Conservation (phyloP, 306 rosid species). For the Dryas octopetala region DNA sequence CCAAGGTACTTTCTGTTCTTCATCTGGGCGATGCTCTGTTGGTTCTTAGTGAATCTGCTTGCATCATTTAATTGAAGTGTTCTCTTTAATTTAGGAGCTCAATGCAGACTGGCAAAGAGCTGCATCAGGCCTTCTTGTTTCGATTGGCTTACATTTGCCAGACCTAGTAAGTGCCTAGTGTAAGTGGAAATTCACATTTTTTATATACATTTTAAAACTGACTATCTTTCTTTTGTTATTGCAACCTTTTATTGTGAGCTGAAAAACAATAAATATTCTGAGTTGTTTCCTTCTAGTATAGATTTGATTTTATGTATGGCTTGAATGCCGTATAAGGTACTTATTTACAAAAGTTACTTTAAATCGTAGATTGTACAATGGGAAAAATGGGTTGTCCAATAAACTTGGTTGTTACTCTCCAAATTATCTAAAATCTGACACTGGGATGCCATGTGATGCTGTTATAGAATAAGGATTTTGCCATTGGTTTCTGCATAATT, state of each 20-base stretch:
- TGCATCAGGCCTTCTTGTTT: constrained; percentile 83
- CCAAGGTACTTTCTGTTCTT: constrained; percentile 59
- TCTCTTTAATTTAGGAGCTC: constrained; percentile 59
- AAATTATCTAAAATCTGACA: not conserved
- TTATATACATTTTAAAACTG: not conserved
- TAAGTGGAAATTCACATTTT: not conserved
- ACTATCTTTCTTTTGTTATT: constrained; percentile 5
- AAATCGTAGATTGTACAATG: not conserved
- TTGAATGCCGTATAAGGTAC: not conserved
- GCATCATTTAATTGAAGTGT: constrained; percentile 22
- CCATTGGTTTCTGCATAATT: not conserved
- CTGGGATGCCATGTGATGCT: not conserved
- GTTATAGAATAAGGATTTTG: not conserved
- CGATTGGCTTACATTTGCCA: constrained; percentile 86
- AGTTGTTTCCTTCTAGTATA: not conserved
- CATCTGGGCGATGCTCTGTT: not conserved
- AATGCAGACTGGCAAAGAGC: constrained; percentile 93
- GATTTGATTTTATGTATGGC: not conserved
- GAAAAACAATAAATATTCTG: not conserved
- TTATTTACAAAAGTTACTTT: not conserved
- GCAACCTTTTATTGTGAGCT: not conserved
- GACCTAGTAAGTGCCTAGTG: constrained; percentile 69
- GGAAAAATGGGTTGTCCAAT: not conserved
- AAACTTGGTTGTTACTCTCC: not conserved
- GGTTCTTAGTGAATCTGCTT: not conserved